These are phyloP conservation scores for Kluyveromyces dobzhanskii DNA, from an alignment of 805 yeast genomes.

Conservation along the genomic window DNA sequence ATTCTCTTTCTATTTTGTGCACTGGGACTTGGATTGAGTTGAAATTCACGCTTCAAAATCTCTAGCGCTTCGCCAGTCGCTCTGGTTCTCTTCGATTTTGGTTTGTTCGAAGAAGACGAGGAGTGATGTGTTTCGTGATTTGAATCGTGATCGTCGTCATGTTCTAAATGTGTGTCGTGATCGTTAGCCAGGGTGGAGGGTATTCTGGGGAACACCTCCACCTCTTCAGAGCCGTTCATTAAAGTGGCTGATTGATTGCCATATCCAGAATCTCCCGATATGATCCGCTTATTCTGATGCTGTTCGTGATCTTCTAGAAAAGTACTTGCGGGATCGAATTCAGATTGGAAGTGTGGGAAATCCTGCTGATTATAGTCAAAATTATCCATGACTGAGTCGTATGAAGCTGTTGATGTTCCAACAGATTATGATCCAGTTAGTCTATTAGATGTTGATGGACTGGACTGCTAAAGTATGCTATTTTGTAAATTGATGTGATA, in stretches of 20 bases:
- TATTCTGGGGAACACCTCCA: not conserved
- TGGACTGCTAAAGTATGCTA: too few relatives aligned
- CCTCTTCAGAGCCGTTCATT: not conserved
- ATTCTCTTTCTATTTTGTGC: conserved; percentile 63
- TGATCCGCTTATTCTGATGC: not conserved
- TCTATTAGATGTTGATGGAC: too few relatives aligned
- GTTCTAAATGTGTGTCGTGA: not conserved
- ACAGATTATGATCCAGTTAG: too few relatives aligned
- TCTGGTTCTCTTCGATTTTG: conserved; percentile 46
- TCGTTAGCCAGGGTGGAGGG: not conserved
- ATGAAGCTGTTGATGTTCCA: too few relatives aligned
- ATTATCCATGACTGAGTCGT: not conserved
- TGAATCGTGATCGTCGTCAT: not conserved
- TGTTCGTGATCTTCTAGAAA: conserved; percentile 1
- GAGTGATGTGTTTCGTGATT: not conserved
- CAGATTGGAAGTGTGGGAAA: not conserved
- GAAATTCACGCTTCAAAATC: conserved; percentile 59
- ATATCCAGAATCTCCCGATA: not conserved
- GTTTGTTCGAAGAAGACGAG: conserved; percentile 6
- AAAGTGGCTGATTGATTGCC: not conserved
- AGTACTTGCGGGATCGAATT: not conserved
- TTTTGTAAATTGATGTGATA: too few relatives aligned
- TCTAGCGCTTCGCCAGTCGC: conserved; percentile 78
- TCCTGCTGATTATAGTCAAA: conserved; percentile 2
- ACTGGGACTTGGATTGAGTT: conserved; percentile 64